Base-by-base conservation (phyloP, 2,329 filamentous ascomycete genomes). In the Paraphaeosphaeria minitans region DNA sequence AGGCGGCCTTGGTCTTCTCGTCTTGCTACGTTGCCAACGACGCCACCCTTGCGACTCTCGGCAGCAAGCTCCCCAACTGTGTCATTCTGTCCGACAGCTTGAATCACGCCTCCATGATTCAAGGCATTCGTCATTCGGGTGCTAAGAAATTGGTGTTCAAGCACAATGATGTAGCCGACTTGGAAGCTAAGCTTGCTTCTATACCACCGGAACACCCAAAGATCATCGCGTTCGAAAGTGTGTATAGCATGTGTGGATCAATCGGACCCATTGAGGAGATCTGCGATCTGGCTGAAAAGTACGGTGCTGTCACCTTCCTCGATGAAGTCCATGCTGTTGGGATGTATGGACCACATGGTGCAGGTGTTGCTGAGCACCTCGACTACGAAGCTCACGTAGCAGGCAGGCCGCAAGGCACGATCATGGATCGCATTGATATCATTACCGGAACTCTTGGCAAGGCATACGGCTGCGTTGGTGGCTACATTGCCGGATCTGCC, bases 11-110 rank as follows among this genome's bases (percentile, higher is more conserved):
- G 58, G 95, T 98, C 54, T 99, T 99, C 77, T 94, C 92, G 63
- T 98, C 94, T 14, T 99, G 95, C 85, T 99, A 96, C 73, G 95
- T 99, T 54, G 95, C 95, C 64, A 99, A 99, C 75, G 95, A 99
- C 80, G 93, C 95, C 16, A 98, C 95, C 1, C 85, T 99, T 59
- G 94, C 95, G 3, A 99, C 95, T 0, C 83, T 99, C n/a, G 95
- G 95, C 50, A 97, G 92, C 80, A 97, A 97, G 79, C 83, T 99
- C 78, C 94, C 95, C 31, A 90, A 96, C 72, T 99, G 95, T 74
- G 95, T 99, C 46, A 97, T 98, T 71, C 82, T 99, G n/a, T 97
- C 93, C 6, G 95, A 99, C 80, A 96, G 91, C 77, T 81, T 97
- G 75, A 99, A 99, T 77, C 95, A 99, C 77, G 95, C 95, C 13